Percentiles rank a stretch among this genome's conserved stretches.
Conservation (phyloP, 495 filamentous ascomycete species). For the Umbilicaria muhlenbergii region DNA sequence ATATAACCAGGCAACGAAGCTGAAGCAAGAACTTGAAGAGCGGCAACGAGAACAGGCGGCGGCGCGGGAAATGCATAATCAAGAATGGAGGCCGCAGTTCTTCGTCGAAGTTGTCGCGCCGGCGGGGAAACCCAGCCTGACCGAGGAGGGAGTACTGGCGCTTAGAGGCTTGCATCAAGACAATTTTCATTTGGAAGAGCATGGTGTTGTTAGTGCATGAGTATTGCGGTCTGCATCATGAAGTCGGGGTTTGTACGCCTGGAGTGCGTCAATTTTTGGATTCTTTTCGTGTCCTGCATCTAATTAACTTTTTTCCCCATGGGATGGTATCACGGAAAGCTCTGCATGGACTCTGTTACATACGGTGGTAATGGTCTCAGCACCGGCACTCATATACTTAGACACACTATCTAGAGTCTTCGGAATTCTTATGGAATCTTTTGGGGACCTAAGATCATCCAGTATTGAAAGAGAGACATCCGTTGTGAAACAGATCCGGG, state of each 20-base stretch:
- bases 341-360: too few relatives aligned
- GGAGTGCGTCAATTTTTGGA: neutral
- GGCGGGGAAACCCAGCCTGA: constrained; percentile 63
- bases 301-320: neutral
- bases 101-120: constrained; percentile 64
- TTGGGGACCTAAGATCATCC: too few relatives aligned
- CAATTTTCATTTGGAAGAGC: constrained; percentile 40
- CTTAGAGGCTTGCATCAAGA: constrained; percentile 51
- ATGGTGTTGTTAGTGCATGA: constrained; percentile 17
- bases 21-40: constrained; percentile 88
- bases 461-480: too few relatives aligned
- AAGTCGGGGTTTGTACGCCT: too few relatives aligned
- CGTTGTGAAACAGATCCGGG: too few relatives aligned
- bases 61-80: constrained; percentile 48
- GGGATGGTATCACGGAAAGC: neutral
- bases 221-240: neutral
- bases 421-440: too few relatives aligned
- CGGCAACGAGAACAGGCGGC: constrained; percentile 69
- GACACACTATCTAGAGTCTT: too few relatives aligned
- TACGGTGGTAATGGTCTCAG: too few relatives aligned
- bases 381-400: too few relatives aligned
- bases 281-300: neutral
- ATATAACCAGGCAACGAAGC: constrained; percentile 63
- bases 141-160: constrained; percentile 55
- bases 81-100: constrained; percentile 76